Evolutionary conservation across 2,329 filamentous ascomycete genomes (phyloP).

Genomic region (Penicillium sp.): DNA sequence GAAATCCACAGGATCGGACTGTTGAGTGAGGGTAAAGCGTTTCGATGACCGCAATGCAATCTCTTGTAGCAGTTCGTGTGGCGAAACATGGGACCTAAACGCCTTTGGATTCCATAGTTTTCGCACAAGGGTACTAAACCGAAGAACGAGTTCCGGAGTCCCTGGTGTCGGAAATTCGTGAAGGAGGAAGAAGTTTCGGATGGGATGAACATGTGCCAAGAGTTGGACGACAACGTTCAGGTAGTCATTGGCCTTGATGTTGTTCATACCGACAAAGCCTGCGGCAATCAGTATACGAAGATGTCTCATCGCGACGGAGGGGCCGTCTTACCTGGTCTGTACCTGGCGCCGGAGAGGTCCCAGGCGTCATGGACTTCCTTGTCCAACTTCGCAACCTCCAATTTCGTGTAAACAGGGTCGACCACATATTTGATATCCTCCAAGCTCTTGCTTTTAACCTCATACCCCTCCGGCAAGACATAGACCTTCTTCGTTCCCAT

Average conservation of each 20-base stretch:
- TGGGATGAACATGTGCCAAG: slow-evolving; percentile 81
- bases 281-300: slow-evolving; percentile 7
- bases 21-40: slow-evolving; percentile 84
- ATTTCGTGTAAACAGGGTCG: slow-evolving; percentile 79
- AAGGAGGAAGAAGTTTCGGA: slow-evolving; percentile 89
- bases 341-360: slow-evolving; percentile 81
- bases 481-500: slow-evolving; percentile 65
- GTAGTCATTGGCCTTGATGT: slow-evolving; percentile 99
- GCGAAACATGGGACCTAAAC: slow-evolving; percentile 95
- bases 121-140: slow-evolving; percentile 84
- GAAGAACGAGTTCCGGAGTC: slow-evolving; percentile 77
- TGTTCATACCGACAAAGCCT: slow-evolving; percentile 97
- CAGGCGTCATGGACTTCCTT: slow-evolving; percentile 61
- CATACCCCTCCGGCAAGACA: slow-evolving; percentile 85
- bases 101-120: slow-evolving; percentile 98
- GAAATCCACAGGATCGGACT: slow-evolving; percentile 96
- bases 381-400: slow-evolving; percentile 80
- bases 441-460: slow-evolving; percentile 89
- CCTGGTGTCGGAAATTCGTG: slow-evolving; percentile 70
- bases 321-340: slow-evolving; percentile 66
- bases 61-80: slow-evolving; percentile 94
- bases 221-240: slow-evolving; percentile 93
- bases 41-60: slow-evolving; percentile 88
- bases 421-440: slow-evolving; percentile 99
- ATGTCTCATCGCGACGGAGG: background rate